Percentiles rank a stretch among this genome's conserved stretches.
Conservation (phyloP, 495 filamentous ascomycete species). For the Rusavskia elegans region DNA sequence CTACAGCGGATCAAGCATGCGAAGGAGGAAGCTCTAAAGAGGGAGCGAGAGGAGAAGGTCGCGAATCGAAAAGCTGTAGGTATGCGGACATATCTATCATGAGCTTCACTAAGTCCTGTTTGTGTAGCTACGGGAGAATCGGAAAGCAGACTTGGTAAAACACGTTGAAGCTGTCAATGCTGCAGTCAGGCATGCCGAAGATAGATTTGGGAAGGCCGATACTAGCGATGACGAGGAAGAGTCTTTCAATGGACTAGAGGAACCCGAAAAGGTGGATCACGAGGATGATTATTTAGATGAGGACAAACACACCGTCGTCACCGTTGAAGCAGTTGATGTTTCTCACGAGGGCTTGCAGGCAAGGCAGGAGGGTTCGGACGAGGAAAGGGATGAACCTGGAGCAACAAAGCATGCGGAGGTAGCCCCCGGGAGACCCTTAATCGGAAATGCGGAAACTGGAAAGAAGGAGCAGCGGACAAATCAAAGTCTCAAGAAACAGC, state of each 20-base stretch:
- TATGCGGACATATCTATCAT: neutral
- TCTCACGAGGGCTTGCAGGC: constrained; percentile 51
- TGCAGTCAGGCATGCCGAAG: constrained; percentile 31
- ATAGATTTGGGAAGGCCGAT: constrained; percentile 32
- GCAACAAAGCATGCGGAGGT: neutral
- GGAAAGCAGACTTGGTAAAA: constrained; percentile 60
- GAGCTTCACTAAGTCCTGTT: neutral
- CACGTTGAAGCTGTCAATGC: constrained; percentile 59
- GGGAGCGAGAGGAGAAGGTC: constrained; percentile 57
- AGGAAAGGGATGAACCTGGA: constrained; percentile 5
- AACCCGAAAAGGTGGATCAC: constrained; percentile 47
- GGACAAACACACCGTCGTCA: constrained; percentile 86
- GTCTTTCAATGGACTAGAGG: constrained; percentile 41
- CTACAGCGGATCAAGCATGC: constrained; percentile 66
- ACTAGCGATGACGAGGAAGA: constrained; percentile 12
- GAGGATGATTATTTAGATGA: constrained; percentile 96
- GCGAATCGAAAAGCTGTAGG: constrained; percentile 55
- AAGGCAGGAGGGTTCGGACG: constrained; percentile 18
- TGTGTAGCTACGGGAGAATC: constrained; percentile 59
- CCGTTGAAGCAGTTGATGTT: constrained; percentile 76
- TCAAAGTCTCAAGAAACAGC: constrained; percentile 13
- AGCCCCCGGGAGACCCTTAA: neutral
- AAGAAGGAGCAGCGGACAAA: constrained; percentile 11
- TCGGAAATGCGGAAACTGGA: constrained; percentile 1
- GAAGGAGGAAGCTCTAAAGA: constrained; percentile 56